Evolutionary conservation across 140 eudicot genomes (phyloP), one percentile per base, ranked within the genome.

Genomic region (Senecio squalidus): DNA sequence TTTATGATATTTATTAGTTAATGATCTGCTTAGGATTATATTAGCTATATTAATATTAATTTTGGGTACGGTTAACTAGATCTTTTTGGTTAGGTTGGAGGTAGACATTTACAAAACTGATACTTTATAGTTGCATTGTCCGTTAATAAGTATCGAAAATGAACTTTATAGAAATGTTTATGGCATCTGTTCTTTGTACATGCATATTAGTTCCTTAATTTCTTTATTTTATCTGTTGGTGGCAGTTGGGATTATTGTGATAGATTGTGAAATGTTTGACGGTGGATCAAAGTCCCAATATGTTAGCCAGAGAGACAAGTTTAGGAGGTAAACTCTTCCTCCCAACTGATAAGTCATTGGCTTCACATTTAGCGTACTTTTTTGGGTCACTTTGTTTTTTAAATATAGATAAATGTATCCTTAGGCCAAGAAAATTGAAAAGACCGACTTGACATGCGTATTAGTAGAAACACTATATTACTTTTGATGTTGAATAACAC

Each of bases 211-310:
- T 58, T 58, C 33, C 49, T 39, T 66, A 58, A 49, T 46, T n/a
- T 53, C 29, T 13, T 47, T 34, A 30, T 72, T 45, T 69, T 20
- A 38, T 18, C 48, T 73, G 66, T 52, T 47, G 47, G 56, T 64
- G 64, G 60, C 60, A 55, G 60, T 30, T 55, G 15, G 43, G 60
- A 17, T 17, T 55, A 28, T 25, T 16, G 44, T 29, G 43, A 29
- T 30, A 17, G 3, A 29, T 26, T 17, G 60, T 15, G 26, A 31
- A n/a, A 55, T 55, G 60, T 55, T 55, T 10, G 55, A 61, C 28
- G 24, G 55, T 2, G 55, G 27, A 43, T 44, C 67, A 27, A 61
- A 55, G 55, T 41, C 56, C 64, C 64, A 16, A 27, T 55, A 55
- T 43, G 64, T 61, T 44, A 43, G 60, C 44, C 60, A 55, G 26